phyloP scores from a whole-genome alignment of 2,329 filamentous ascomycete genomes.

The Aspergillus aculeatus region DNA sequence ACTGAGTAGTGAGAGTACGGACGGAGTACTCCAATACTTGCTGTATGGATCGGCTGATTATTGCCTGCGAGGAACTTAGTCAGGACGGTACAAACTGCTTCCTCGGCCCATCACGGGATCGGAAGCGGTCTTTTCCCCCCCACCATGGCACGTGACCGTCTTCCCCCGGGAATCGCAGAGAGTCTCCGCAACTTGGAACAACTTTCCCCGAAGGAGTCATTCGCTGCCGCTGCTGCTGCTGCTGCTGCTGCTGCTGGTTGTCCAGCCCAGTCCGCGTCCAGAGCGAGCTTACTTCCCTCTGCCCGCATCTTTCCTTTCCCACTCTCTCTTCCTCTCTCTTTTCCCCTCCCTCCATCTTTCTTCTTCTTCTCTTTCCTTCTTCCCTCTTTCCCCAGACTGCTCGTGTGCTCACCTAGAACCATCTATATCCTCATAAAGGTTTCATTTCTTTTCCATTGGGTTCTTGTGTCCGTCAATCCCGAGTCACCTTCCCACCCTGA shows the following conservation, averaged over 20 bases:
- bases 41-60: conserved; percentile 4
- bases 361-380: not conserved
- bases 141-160: conserved; percentile 24
- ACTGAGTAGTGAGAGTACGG: too few species aligned
- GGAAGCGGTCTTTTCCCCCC: not conserved
- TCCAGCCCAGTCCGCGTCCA: conserved; percentile 6
- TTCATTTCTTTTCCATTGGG: not conserved
- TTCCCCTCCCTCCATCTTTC: not conserved
- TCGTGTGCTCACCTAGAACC: not conserved
- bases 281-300: conserved; percentile 1
- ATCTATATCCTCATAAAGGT: not conserved
- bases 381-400: not conserved
- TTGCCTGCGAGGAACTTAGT: too few species aligned
- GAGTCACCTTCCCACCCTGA: not conserved
- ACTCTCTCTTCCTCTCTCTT: not conserved
- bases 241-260: not conserved
- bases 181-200: conserved; percentile 20
- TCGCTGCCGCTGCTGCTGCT: not conserved
- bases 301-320: conserved; percentile 1
- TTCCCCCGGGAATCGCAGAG: conserved; percentile 19
- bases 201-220: conserved; percentile 17
- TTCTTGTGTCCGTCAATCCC: not conserved
- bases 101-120: conserved; percentile 24
- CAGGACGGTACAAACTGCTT: not conserved
- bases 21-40: not conserved